Base-by-base conservation (phyloP, 768 basidiomycete species). In the Naematelia encephala region DNA sequence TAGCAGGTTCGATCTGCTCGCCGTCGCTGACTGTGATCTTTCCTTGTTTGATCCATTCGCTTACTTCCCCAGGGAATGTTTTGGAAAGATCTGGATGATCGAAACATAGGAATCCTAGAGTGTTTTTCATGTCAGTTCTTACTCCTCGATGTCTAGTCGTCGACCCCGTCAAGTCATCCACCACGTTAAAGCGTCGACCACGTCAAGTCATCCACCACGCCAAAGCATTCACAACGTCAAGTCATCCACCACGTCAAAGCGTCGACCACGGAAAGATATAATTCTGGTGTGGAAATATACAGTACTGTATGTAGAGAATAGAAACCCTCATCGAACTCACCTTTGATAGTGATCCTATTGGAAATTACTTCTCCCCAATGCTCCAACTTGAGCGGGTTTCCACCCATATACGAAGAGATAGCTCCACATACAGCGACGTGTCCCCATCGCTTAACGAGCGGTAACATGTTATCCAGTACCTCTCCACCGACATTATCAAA, bases 401-500 rank as follows among this genome's bases (percentile, higher is more conserved):
- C 58, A 11, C 22, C 4, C 45, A 55, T 43, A 8, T 48, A 48
- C 1, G 39, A 5, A 30, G 54, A 45, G 51, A 67, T 67, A 19
- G 57, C 46, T 4, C 67, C 67, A 42, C 67, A 68, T n/a, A 49
- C 63, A 34, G 55, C 42, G 57, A 72, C 51, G 26, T 46, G 34
- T 1, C 63, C 61, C 42, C 51, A 56, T 8, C 60, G 60, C 56
- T 63, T 62, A 48, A 65, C 56, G 13, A 59, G 39, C 19, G 56
- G 29, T 48, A 72, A 43, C 48, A 62, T 64, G 28, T 16, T 14
- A 50, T 69, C 55, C 12, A 69, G 54, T 16, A 67, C 57, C 43
- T 61, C 55, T 13, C 69, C 69, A 14, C 69, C 69, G 48, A 71
- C 67, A 50, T 66, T 68, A 48, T 69, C 70, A 51, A 61, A 72